A percentile compares a stretch with the other conserved stretches of the same genome.
Conservation (phyloP, 1,284 basidiomycete species). For the Sphaerobolus stellatus region DNA sequence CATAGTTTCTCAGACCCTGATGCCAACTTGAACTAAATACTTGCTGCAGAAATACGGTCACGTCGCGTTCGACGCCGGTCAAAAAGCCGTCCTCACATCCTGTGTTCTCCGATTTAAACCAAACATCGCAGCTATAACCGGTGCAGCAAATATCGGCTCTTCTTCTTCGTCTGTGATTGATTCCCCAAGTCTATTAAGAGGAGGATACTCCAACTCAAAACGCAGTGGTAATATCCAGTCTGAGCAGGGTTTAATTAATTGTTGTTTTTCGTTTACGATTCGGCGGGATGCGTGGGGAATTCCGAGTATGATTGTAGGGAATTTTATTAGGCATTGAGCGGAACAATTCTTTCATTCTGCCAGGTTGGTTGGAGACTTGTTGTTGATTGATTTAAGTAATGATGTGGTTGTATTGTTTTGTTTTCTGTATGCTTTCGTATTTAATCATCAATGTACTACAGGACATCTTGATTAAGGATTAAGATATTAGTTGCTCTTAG, state of each 20-base stretch:
- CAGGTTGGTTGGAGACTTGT: too few relatives aligned
- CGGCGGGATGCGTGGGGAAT: constrained; percentile 88
- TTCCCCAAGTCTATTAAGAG: too few relatives aligned
- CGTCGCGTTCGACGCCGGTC: constrained; percentile 85
- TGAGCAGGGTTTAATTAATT: constrained; percentile 80
- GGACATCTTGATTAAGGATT: too few relatives aligned
- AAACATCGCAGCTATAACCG: constrained; percentile 32
- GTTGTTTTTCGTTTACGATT: constrained; percentile 96
- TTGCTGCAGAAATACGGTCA: constrained; percentile 81
- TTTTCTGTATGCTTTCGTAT: too few relatives aligned
- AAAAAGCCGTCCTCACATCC: constrained; percentile 91
- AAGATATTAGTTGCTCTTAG: too few relatives aligned
- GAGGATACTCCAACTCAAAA: constrained; percentile 19
- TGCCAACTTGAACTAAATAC: not conserved
- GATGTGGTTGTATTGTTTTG: too few relatives aligned
- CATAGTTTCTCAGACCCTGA: not conserved
- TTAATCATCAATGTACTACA: too few relatives aligned
- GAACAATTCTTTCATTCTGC: too few relatives aligned
- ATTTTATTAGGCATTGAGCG: constrained; percentile 64
- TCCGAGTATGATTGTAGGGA: constrained; percentile 90
- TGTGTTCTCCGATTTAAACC: constrained; percentile 88
- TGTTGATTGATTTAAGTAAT: too few relatives aligned
- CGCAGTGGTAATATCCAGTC: constrained; percentile 31
- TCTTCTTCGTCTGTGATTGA: too few relatives aligned
- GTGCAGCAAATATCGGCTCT: constrained; percentile 5